phyloP scores from a whole-genome alignment of 2,329 filamentous ascomycete genomes.

The Aspergillus jensenii region DNA sequence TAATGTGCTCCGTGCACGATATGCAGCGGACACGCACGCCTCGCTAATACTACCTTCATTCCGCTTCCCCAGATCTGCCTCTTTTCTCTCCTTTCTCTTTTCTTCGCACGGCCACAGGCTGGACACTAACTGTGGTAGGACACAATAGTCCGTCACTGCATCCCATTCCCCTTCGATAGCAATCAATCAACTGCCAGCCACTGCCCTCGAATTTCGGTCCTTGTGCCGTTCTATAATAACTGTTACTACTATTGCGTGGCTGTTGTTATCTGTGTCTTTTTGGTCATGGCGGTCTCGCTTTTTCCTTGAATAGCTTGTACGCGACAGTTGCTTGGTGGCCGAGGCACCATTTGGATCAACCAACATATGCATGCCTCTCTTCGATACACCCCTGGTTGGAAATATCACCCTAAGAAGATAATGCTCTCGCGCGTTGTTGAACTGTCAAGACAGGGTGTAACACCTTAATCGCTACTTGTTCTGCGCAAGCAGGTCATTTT shows the following conservation, averaged over 20 bases:
- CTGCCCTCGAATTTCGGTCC: not conserved
- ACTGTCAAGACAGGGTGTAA: not conserved
- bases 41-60: constrained; percentile 26
- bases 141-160: constrained; percentile 10
- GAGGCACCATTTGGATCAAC: constrained; percentile 6
- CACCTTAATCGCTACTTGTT: not conserved
- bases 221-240: not conserved
- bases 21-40: constrained; percentile 20
- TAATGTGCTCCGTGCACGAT: not conserved
- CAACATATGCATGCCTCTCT: constrained; percentile 17
- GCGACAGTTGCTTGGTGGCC: constrained; percentile 16
- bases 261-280: not conserved
- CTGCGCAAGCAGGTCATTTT: not conserved
- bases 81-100: constrained; percentile 13
- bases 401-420: constrained; percentile 5
- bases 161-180: not conserved
- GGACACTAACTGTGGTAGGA: constrained; percentile 15
- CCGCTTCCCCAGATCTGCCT: constrained; percentile 30
- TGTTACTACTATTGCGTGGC: constrained; percentile 13
- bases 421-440: constrained; percentile 3
- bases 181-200: not conserved
- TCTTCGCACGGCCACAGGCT: constrained; percentile 11
- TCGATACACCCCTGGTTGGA: constrained; percentile 9
- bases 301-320: constrained; percentile 9
- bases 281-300: constrained; percentile 1